Conservation (phyloP, 768 basidiomycete species). For the Amylocystis lapponica region DNA sequence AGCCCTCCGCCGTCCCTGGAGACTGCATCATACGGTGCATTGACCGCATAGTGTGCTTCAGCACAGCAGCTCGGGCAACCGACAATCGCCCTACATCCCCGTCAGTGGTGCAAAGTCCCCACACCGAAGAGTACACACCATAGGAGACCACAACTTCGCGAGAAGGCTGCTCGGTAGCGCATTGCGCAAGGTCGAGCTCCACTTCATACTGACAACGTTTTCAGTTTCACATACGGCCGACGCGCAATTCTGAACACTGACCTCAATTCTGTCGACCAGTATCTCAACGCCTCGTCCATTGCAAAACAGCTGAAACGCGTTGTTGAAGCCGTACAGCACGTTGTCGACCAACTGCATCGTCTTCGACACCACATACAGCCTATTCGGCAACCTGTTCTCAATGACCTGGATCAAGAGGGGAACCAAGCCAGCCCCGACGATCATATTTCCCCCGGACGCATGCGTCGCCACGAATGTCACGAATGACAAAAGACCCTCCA, state of each 20-base stretch:
- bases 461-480: conserved; percentile 84
- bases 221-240: conserved; percentile 10
- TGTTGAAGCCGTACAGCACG: conserved; percentile 83
- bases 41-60: conserved; percentile 87
- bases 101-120: neutral
- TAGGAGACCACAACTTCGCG: conserved; percentile 47
- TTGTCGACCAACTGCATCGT: conserved; percentile 91
- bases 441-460: conserved; percentile 84
- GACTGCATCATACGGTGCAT: conserved; percentile 98
- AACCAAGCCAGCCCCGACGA: conserved; percentile 90
- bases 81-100: conserved; percentile 56
- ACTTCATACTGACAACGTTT: conserved; percentile 26
- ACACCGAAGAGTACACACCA: conserved; percentile 40
- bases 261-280: conserved; percentile 84
- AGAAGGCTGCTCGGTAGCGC: conserved; percentile 37
- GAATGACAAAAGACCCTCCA: conserved; percentile 82
- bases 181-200: conserved; percentile 41
- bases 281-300: conserved; percentile 78
- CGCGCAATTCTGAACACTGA: conserved; percentile 29
- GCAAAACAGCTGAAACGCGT: conserved; percentile 84
- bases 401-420: conserved; percentile 86
- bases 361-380: conserved; percentile 77
- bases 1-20: conserved; percentile 88
- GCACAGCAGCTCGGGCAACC: conserved; percentile 67
- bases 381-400: conserved; percentile 64